These are phyloP conservation scores for Fusarium sp. DNA, from an alignment of 2,329 filamentous ascomycete species.

Conservation along the genomic window DNA sequence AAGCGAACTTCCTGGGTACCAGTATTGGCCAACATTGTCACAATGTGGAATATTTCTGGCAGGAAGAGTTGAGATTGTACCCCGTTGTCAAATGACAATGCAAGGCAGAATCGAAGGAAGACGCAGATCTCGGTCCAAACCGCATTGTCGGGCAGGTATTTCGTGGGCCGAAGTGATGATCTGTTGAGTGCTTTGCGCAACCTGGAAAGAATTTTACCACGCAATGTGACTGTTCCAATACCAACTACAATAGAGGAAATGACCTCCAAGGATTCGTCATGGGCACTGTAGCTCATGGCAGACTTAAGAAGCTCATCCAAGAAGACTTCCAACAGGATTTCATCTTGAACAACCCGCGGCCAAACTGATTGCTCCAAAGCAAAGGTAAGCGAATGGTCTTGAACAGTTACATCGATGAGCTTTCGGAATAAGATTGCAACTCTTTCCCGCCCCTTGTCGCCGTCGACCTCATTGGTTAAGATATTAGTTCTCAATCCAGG, in stretches of 20 bases:
- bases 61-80: constrained; percentile 76
- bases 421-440: constrained; percentile 73
- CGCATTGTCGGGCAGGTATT: constrained; percentile 73
- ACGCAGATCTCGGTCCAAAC: constrained; percentile 79
- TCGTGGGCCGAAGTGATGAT: constrained; percentile 75
- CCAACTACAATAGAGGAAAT: constrained; percentile 73
- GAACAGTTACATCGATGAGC: constrained; percentile 73
- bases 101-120: constrained; percentile 73
- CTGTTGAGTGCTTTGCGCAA: constrained; percentile 76
- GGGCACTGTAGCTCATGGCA: constrained; percentile 67
- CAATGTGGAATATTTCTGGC: constrained; percentile 77
- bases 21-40: constrained; percentile 77
- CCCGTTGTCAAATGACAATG: constrained; percentile 75
- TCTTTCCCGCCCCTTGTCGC: constrained; percentile 75
- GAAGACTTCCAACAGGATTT: constrained; percentile 74
- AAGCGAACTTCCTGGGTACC: constrained; percentile 68
- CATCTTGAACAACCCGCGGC: constrained; percentile 74
- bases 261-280: constrained; percentile 70
- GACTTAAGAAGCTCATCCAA: constrained; percentile 75
- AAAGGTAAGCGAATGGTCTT: constrained; percentile 69
- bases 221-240: constrained; percentile 73
- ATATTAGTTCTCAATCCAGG: constrained; percentile 70
- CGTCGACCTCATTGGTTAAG: constrained; percentile 69
- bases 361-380: constrained; percentile 75
- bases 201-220: constrained; percentile 74